Evolutionary conservation across 106 monocot species (phyloP).

Genomic region (Dendrobium chrysotoxum): DNA sequence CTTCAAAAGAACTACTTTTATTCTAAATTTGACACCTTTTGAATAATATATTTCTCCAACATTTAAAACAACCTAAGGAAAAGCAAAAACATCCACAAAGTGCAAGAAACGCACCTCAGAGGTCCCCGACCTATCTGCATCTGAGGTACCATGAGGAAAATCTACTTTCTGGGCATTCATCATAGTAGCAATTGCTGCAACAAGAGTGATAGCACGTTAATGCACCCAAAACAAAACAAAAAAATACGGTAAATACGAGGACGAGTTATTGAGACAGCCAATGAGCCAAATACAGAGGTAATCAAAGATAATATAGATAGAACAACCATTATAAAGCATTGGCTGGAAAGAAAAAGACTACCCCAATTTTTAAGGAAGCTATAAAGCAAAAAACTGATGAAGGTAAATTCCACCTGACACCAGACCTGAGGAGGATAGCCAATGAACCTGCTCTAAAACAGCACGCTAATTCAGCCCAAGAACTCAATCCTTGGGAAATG

Average conservation of each 20-base stretch:
- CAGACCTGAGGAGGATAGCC: no score
- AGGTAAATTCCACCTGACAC: no score
- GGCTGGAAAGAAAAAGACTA: no score
- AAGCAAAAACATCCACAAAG: not conserved
- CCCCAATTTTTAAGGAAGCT: no score
- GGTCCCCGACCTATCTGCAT: constrained; percentile 2
- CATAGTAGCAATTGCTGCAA: constrained; percentile 51
- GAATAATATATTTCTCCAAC: not conserved
- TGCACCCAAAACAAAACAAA: not conserved
- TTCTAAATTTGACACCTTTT: not conserved
- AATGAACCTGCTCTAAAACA: no score
- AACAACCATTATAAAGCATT: no score
- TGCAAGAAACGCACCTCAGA: constrained; percentile 29
- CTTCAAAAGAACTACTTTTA: not conserved
- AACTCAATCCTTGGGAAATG: no score
- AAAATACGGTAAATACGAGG: no score
- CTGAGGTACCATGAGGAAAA: constrained; percentile 13
- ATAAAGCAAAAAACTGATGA: no score
- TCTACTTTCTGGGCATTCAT: constrained; percentile 24
- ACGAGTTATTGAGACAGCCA: not conserved
- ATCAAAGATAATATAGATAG: no score
- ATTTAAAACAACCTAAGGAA: not conserved
- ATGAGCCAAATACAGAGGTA: not conserved
- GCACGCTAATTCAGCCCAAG: no score
- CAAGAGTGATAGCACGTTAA: not conserved